Evolutionary conservation across 805 yeast species (phyloP), one percentile per base, ranked within the genome.

Genomic region (Nakazawaea ernobii): DNA sequence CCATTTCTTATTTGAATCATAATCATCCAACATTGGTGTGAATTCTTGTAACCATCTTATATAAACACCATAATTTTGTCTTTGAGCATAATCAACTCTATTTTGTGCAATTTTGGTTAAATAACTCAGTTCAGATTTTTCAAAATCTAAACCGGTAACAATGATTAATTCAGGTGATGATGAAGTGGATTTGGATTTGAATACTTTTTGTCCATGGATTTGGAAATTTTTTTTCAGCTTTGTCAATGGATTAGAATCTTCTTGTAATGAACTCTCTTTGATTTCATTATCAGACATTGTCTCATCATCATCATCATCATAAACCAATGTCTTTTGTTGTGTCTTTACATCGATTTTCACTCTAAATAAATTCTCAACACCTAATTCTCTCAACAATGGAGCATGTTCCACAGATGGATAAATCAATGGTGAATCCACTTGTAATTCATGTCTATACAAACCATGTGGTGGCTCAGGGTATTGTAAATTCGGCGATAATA

Each of bases 31-130:
- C 13, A 73, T 55, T 7, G 92, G 91, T 14, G 78, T 59, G 64
- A 87, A 91, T 61, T 94, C 97, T 63, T 88, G 91, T 32, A 75
- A 63, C 87, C 92, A 90, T 51, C 97, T 77, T 24, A 86, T 79
- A 58, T 89, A 92, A 27, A 89, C 66, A 30, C 96, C 98, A 62
- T 83, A 92, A 35, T 78, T 77, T 58, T 88, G 90, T 10, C 70
- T 71, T 62, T 84, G 86, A 6, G 96, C 96, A 61, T 91, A 92
- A 62, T 89, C 91, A 28, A 86, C 84, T 59, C 97, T 77, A 63
- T 90, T 90, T 62, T 89, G 95, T 15, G 89, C 84, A 47, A 91
- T 71, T 46, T 77, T 77, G 14, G 82, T 79, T 39, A 89, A 69
- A 32, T 82, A 79, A 17, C 75, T 74, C 35, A 75, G 59, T 29